phyloP scores from a whole-genome alignment of 2,329 filamentous ascomycete species.

The Fusarium hainanense region DNA sequence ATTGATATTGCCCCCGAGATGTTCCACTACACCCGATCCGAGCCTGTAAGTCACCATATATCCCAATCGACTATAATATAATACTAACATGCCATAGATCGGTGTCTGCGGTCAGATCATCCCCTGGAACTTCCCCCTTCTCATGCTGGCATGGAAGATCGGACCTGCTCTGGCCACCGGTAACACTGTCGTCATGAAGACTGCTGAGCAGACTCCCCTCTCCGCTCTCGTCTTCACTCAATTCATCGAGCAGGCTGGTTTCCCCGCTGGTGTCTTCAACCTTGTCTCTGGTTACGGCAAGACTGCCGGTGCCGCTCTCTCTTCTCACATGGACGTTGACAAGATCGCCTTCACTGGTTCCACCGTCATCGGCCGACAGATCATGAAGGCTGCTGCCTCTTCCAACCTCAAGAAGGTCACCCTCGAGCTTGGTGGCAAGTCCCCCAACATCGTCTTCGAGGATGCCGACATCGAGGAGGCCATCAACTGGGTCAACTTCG shows the following conservation, averaged over 20 bases:
- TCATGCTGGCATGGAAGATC: conserved; percentile 88
- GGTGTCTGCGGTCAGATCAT: conserved; percentile 90
- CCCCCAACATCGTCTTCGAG: conserved; percentile 82
- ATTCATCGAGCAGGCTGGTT: conserved; percentile 79
- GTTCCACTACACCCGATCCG: conserved; percentile 83
- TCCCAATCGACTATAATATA: not conserved
- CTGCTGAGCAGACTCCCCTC: conserved; percentile 80
- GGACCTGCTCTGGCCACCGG: conserved; percentile 77
- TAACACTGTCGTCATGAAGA: conserved; percentile 79
- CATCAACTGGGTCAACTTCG: conserved; percentile 81
- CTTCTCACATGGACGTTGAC: conserved; percentile 82
- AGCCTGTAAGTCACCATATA: conserved; percentile 68
- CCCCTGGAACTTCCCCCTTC: conserved; percentile 87
- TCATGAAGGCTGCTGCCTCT: conserved; percentile 82
- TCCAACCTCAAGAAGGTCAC: conserved; percentile 88
- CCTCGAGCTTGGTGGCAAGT: conserved; percentile 83
- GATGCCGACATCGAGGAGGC: conserved; percentile 82
- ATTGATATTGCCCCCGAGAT: conserved; percentile 81
- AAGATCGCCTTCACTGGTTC: conserved; percentile 88
- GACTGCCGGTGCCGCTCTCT: conserved; percentile 79
- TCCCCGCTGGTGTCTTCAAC: conserved; percentile 82
- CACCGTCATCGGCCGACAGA: conserved; percentile 76
- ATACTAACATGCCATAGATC: conserved; percentile 52
- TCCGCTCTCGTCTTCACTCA: conserved; percentile 73
- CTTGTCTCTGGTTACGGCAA: conserved; percentile 82